Evolutionary conservation across 2,329 filamentous ascomycete species (phyloP).

Genomic region (Trichoderma lentiforme): DNA sequence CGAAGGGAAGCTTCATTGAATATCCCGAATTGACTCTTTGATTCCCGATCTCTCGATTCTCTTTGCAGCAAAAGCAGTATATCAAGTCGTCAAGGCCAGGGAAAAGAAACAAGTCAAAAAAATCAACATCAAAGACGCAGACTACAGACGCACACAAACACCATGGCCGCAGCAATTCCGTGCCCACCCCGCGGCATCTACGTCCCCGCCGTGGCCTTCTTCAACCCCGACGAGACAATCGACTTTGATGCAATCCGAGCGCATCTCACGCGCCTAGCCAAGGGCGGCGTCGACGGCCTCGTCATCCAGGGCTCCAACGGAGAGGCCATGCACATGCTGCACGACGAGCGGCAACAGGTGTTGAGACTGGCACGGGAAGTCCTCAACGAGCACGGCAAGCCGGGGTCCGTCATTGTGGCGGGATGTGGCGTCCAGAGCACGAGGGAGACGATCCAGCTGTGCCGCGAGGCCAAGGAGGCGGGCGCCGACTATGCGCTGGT

Average conservation of each 20-base stretch:
- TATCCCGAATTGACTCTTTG: neutral
- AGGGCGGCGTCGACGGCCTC: constrained; percentile 69
- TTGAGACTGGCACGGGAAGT: constrained; percentile 53
- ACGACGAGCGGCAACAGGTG: constrained; percentile 65
- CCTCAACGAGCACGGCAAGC: constrained; percentile 8
- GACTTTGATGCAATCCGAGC: constrained; percentile 32
- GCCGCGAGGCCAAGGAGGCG: constrained; percentile 63
- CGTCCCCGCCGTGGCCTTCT: constrained; percentile 38
- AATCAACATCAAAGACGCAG: neutral
- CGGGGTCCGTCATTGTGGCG: constrained; percentile 55
- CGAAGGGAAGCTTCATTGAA: neutral
- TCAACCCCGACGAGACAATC: constrained; percentile 34
- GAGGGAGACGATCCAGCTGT: constrained; percentile 68
- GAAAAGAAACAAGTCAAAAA: neutral
- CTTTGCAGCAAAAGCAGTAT: neutral
- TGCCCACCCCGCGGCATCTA: constrained; percentile 33
- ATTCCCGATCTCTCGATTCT: neutral
- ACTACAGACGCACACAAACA: neutral
- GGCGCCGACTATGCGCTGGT: constrained; percentile 76
- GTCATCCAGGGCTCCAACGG: constrained; percentile 81
- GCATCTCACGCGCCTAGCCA: constrained; percentile 45
- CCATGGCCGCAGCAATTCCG: neutral
- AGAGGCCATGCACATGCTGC: constrained; percentile 75
- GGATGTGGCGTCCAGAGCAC: constrained; percentile 74
- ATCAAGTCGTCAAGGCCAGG: neutral